Conservation (phyloP, 2,329 filamentous ascomycete species). For the Grosmannia serpens region DNA sequence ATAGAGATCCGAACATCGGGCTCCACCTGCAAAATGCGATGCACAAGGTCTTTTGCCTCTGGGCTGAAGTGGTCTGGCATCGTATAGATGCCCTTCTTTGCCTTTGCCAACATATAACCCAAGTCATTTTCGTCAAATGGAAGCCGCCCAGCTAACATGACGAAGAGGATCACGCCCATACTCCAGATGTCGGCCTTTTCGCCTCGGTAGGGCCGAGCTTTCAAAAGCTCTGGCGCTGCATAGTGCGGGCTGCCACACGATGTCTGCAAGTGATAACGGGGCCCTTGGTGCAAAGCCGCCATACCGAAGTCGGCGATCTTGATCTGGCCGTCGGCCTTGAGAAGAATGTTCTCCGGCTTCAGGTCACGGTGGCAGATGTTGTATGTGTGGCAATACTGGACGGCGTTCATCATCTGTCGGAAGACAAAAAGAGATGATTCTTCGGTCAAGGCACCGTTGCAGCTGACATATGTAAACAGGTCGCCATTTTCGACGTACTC, state of each 20-base stretch:
- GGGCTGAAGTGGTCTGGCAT: slow-evolving; percentile 51
- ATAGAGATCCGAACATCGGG: slow-evolving; percentile 72
- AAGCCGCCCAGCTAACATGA: slow-evolving; percentile 69
- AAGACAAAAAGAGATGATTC: slow-evolving; percentile 75
- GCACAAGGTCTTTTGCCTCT: slow-evolving; percentile 69
- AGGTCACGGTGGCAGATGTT: slow-evolving; percentile 94
- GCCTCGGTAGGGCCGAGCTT: slow-evolving; percentile 66
- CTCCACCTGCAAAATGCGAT: slow-evolving; percentile 65
- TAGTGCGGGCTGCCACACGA: slow-evolving; percentile 96
- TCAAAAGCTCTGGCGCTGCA: slow-evolving; percentile 83
- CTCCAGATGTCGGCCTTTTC: slow-evolving; percentile 92
- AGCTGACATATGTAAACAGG: slow-evolving; percentile 76
- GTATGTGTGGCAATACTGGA: slow-evolving; percentile 87
- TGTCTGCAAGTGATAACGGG: slow-evolving; percentile 67
- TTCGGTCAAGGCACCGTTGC: slow-evolving; percentile 62
- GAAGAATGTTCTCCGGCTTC: slow-evolving; percentile 92
- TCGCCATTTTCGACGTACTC: slow-evolving; percentile 77
- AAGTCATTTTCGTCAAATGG: slow-evolving; percentile 68
- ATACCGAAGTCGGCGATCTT: slow-evolving; percentile 98
- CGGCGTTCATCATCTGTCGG: slow-evolving; percentile 81
- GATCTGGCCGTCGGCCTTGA: slow-evolving; percentile 64
- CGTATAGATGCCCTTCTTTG: slow-evolving; percentile 47
- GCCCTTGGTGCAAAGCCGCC: slow-evolving; percentile 79
- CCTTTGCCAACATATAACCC: slow-evolving; percentile 48
- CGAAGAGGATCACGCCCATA: slow-evolving; percentile 79